These are phyloP conservation scores for Heliosperma pusillum DNA, from an alignment of 148 eudicot genomes.

Conservation along the genomic window DNA sequence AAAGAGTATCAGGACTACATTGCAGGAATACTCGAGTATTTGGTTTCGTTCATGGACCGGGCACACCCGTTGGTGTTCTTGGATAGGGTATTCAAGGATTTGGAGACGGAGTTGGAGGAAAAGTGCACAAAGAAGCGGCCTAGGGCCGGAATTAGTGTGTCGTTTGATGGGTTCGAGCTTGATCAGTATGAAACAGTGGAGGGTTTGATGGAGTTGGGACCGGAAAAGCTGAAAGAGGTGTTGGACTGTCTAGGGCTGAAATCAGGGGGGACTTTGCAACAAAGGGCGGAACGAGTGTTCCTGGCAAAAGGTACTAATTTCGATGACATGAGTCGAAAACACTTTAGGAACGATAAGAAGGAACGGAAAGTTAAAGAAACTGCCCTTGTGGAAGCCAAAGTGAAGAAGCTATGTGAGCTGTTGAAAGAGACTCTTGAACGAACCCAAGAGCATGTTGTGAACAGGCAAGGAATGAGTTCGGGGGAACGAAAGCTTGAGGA, in stretches of 20 bases:
- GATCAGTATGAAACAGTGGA: neutral
- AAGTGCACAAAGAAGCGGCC: neutral
- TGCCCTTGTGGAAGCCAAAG: constrained; percentile 14
- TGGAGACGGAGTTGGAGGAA: constrained; percentile 1
- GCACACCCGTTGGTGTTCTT: constrained; percentile 2
- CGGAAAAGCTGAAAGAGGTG: neutral
- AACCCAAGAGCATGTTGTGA: constrained; percentile 7
- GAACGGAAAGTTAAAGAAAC: neutral
- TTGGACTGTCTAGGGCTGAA: constrained; percentile 11
- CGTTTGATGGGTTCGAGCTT: neutral
- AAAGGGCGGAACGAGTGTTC: constrained; percentile 7
- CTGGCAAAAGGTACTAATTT: neutral
- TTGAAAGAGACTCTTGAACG: neutral
- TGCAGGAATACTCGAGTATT: neutral
- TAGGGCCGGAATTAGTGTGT: neutral
- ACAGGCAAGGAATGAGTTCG: constrained; percentile 10
- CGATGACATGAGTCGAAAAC: neutral
- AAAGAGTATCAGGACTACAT: neutral
- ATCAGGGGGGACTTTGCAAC: constrained; percentile 17
- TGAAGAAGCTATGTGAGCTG: constrained; percentile 12
- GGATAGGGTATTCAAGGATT: neutral
- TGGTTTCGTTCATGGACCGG: constrained; percentile 5
- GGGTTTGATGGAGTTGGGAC: constrained; percentile 16
- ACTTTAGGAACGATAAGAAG: neutral
- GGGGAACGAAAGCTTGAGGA: neutral